phyloP scores from a whole-genome alignment of 2,329 filamentous ascomycete species.

The Venturia oleaginea region DNA sequence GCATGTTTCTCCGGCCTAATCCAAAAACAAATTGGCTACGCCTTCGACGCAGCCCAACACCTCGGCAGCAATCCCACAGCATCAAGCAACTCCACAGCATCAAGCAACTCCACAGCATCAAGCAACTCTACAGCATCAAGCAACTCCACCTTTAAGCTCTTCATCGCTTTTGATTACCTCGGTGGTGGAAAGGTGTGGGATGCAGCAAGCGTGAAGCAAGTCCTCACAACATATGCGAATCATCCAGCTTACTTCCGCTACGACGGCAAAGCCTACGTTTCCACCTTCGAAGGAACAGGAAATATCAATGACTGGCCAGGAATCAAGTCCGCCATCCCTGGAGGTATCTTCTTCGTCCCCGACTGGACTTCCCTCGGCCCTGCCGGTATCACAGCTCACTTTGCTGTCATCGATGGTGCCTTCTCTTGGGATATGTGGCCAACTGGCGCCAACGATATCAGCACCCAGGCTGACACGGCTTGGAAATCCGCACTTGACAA shows the following conservation, averaged over 20 bases:
- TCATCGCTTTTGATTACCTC: conserved; percentile 30
- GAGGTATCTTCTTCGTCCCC: conserved; percentile 28
- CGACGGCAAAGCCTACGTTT: conserved; percentile 43
- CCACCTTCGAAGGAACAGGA: conserved; percentile 42
- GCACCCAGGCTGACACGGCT: conserved; percentile 32
- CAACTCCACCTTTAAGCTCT: conserved; percentile 29
- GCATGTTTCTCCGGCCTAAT: conserved; percentile 22
- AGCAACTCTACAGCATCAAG: conserved; percentile 17
- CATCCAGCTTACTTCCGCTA: conserved; percentile 40
- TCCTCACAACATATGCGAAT: conserved; percentile 29
- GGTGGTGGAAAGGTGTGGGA: conserved; percentile 1
- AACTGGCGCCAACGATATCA: conserved; percentile 40
- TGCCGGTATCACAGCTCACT: conserved; percentile 19
- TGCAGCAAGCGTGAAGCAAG: background rate
- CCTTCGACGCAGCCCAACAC: background rate
- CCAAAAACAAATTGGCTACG: conserved; percentile 3
- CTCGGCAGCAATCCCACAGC: conserved; percentile 11
- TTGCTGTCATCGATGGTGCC: conserved; percentile 38
- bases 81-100: conserved; percentile 18
- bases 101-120: conserved; percentile 18
- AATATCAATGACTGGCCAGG: conserved; percentile 34
- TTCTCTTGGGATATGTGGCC: conserved; percentile 46
- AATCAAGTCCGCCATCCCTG: conserved; percentile 27
- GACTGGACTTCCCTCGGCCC: conserved; percentile 38
- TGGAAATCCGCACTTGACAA: conserved; percentile 29